phyloP scores from a whole-genome alignment of 495 filamentous ascomycete genomes.

The Aspergillus taichungensis region DNA sequence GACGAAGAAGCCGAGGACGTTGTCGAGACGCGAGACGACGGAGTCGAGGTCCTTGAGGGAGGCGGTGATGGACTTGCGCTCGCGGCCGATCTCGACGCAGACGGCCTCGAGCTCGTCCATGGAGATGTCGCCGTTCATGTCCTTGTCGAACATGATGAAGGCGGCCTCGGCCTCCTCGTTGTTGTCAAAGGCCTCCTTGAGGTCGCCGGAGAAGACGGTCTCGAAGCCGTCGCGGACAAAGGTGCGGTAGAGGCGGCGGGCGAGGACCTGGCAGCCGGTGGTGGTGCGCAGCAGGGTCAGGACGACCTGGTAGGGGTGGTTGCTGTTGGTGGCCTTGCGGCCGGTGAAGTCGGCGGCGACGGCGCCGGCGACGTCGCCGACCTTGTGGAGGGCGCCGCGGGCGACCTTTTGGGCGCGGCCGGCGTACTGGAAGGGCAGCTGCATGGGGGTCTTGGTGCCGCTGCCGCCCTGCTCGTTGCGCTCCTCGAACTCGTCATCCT shows the following conservation, averaged over 20 bases:
- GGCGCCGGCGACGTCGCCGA: slow-evolving; percentile 81
- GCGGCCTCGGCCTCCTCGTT: slow-evolving; percentile 85
- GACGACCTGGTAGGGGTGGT: slow-evolving; percentile 74
- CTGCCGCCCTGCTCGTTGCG: slow-evolving; percentile 32
- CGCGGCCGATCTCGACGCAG: slow-evolving; percentile 88
- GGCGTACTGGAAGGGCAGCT: slow-evolving; percentile 64
- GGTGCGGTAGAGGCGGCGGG: slow-evolving; percentile 85
- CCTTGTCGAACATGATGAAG: slow-evolving; percentile 90
- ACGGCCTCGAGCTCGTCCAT: slow-evolving; percentile 93
- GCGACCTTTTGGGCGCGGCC: slow-evolving; percentile 60
- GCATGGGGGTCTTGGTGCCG: slow-evolving; percentile 65
- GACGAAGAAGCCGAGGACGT: slow-evolving; percentile 81
- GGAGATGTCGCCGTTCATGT: slow-evolving; percentile 93
- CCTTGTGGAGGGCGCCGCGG: slow-evolving; percentile 61
- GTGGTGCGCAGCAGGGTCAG: slow-evolving; percentile 66
- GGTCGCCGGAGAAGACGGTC: slow-evolving; percentile 64
- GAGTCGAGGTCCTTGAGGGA: slow-evolving; percentile 93
- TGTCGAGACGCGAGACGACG: slow-evolving; percentile 84
- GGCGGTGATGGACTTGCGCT: slow-evolving; percentile 91
- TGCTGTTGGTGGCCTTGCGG: slow-evolving; percentile 59
- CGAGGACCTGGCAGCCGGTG: slow-evolving; percentile 72
- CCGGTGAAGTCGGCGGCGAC: slow-evolving; percentile 96
- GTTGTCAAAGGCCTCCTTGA: slow-evolving; percentile 73
- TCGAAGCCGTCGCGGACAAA: slow-evolving; percentile 69
- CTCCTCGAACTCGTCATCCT: slow-evolving; percentile 64